These are phyloP conservation scores for Candida suzukii DNA, from an alignment of 805 yeast genomes.

Conservation along the genomic window DNA sequence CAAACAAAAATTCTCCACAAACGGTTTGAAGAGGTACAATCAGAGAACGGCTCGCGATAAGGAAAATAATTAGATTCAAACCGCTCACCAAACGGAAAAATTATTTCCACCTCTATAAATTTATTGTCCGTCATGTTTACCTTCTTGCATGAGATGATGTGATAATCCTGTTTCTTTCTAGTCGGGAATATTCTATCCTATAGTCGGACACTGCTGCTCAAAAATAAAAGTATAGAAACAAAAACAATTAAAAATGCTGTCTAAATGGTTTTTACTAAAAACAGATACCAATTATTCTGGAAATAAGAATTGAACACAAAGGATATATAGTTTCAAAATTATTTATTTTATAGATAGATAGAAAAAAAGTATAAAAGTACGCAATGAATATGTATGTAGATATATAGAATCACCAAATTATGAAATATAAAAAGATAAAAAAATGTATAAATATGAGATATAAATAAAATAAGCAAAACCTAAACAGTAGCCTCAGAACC, in stretches of 20 bases:
- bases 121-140: neutral
- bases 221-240: neutral
- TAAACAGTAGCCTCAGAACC: neutral
- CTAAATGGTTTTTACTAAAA: no score
- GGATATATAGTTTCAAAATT: no score
- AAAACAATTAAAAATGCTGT: no score
- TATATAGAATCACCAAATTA: no score
- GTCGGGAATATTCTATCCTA: neutral
- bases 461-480: neutral
- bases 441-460: neutral
- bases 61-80: no score
- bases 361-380: neutral
- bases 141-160: neutral
- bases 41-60: no score
- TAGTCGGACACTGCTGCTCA: no score
- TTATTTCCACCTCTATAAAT: neutral
- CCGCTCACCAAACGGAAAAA: neutral
- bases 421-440: neutral
- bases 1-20: no score
- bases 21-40: no score
- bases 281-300: neutral
- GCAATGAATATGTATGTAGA: no score
- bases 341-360: neutral
- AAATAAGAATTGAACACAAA: neutral
- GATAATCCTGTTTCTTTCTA: no score